phyloP scores from a whole-genome alignment of 73 alveolate genomes.

The Paramecium bursaria region DNA sequence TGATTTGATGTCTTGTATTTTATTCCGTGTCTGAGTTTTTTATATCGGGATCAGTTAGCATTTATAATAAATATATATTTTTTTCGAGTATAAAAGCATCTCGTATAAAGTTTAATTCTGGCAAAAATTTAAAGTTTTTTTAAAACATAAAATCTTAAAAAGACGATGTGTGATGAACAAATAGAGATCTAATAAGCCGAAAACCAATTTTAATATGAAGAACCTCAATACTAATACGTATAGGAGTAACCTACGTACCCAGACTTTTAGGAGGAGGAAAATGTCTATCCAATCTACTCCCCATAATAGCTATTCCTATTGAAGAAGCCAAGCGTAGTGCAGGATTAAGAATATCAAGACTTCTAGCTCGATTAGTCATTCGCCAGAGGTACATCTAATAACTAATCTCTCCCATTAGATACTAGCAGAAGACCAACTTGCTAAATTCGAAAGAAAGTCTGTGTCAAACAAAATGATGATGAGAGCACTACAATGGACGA shows the following conservation, averaged over 20 bases:
- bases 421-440: not conserved
- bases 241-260: not conserved
- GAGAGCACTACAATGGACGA: constrained; percentile 1
- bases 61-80: no score
- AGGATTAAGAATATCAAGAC: not conserved
- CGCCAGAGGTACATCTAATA: not conserved
- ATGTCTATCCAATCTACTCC: not conserved
- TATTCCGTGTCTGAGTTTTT: no score
- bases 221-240: not conserved
- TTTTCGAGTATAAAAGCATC: no score
- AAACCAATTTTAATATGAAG: not conserved
- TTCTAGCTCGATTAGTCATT: not conserved
- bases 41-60: no score
- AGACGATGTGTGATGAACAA: not conserved
- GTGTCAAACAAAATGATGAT: not conserved
- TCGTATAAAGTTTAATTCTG: not conserved
- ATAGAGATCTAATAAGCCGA: not conserved
- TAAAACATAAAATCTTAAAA: not conserved
- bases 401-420: not conserved
- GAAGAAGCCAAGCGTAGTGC: not conserved
- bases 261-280: not conserved
- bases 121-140: not conserved
- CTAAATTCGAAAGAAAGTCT: not conserved
- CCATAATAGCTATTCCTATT: not conserved
- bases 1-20: no score